phyloP scores from a whole-genome alignment of 2,329 filamentous ascomycete species.

The Zasmidium angulare region DNA sequence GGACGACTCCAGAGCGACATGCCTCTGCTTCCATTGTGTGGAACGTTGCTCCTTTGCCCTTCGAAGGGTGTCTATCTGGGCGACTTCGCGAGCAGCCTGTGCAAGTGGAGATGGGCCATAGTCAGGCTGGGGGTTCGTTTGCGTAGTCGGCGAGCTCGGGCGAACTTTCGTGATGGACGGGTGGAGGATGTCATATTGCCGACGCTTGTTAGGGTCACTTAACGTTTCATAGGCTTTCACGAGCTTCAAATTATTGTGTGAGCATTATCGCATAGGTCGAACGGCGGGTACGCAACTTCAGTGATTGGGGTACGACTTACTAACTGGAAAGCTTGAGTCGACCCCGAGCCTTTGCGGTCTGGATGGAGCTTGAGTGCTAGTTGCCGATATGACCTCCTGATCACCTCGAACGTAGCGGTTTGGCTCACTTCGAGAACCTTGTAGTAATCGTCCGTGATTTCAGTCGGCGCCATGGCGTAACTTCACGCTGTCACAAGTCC shows the following conservation, averaged over 20 bases:
- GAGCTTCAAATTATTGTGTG: constrained; percentile 32
- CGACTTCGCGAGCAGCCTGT: constrained; percentile 14
- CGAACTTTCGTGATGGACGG: too few species aligned
- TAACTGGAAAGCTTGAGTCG: constrained; percentile 38
- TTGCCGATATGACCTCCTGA: constrained; percentile 34
- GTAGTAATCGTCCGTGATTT: constrained; percentile 37
- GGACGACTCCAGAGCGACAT: constrained; percentile 21
- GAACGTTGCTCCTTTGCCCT: constrained; percentile 33
- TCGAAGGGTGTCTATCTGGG: constrained; percentile 29
- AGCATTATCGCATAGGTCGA: too few species aligned
- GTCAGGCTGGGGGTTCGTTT: neutral
- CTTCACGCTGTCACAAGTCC: too few species aligned
- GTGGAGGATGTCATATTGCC: constrained; percentile 36
- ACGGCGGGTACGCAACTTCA: neutral
- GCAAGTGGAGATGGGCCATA: neutral
- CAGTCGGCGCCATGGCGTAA: constrained; percentile 34
- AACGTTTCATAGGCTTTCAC: constrained; percentile 38
- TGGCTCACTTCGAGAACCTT: constrained; percentile 32
- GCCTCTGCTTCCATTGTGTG: constrained; percentile 30
- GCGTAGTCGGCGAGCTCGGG: neutral
- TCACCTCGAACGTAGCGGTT: constrained; percentile 28
- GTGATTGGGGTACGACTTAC: constrained; percentile 27
- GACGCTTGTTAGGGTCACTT: constrained; percentile 33
- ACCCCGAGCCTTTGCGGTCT: constrained; percentile 38
- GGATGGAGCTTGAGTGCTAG: constrained; percentile 39